Evolutionary conservation across 73 alveolate species (phyloP).

Genomic region (Durusdinium trenchii): DNA sequence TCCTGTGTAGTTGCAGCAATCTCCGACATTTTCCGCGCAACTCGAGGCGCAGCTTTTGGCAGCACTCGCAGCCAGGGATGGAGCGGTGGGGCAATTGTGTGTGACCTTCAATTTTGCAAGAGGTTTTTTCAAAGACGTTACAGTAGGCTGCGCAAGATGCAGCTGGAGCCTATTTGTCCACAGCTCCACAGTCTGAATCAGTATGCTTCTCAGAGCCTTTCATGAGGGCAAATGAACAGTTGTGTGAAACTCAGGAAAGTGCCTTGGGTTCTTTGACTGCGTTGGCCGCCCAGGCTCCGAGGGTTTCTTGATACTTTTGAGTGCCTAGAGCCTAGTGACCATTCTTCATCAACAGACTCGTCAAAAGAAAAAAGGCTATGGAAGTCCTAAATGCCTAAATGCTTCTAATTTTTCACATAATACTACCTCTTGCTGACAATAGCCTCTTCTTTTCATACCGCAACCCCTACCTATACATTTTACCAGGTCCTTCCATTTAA

Average conservation of each 20-base stretch:
- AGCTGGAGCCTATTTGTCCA: slow-evolving; percentile 37
- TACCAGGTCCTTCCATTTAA: too few species aligned
- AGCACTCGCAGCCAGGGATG: slow-evolving; percentile 71
- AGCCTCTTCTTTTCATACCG: too few species aligned
- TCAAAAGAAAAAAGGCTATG: too few species aligned
- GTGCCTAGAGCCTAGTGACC: not conserved
- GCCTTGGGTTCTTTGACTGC: slow-evolving; percentile 68
- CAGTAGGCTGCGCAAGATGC: slow-evolving; percentile 78
- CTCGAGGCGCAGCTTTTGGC: slow-evolving; percentile 83
- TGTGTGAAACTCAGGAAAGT: not conserved
- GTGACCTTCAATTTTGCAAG: not conserved
- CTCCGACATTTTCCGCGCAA: not conserved
- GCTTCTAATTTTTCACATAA: too few species aligned
- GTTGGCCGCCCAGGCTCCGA: slow-evolving; percentile 53
- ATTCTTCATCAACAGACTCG: too few species aligned
- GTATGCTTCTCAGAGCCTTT: not conserved
- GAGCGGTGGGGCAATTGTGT: slow-evolving; percentile 42
- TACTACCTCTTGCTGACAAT: too few species aligned
- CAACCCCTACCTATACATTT: too few species aligned
- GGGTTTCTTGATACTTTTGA: not conserved
- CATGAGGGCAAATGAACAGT: not conserved
- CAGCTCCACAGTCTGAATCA: slow-evolving; percentile 52
- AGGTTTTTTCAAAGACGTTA: not conserved
- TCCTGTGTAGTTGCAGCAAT: not conserved
- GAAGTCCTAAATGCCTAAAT: too few species aligned